Evolutionary conservation across 2,329 filamentous ascomycete species (phyloP).

Genomic region (Trichoderma oligosporum): DNA sequence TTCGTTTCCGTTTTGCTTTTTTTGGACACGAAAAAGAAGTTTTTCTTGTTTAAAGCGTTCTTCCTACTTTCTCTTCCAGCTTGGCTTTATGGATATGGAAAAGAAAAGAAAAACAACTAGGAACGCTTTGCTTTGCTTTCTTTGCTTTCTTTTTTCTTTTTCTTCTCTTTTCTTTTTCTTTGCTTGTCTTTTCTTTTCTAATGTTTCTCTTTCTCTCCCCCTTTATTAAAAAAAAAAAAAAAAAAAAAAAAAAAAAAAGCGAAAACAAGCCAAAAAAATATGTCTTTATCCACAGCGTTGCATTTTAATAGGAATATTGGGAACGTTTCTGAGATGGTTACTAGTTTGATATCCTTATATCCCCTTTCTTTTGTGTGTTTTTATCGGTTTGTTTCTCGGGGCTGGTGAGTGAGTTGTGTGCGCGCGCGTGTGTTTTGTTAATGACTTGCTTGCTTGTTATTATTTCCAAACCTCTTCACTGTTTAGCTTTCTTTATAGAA

Average conservation of each 20-base stretch:
- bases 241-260: background rate
- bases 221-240: background rate
- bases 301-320: conserved; percentile 1
- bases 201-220: too few relatives aligned
- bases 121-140: background rate
- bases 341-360: conserved; percentile 5
- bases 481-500: conserved; percentile 11
- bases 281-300: background rate
- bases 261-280: background rate
- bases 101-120: background rate
- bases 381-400: too few relatives aligned
- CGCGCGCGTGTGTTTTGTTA: background rate
- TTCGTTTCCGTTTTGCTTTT: background rate
- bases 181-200: too few relatives aligned
- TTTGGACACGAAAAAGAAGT: background rate
- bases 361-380: background rate
- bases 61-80: background rate
- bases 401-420: too few relatives aligned
- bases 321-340: conserved; percentile 5
- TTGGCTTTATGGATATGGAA: background rate
- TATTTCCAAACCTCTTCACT: background rate
- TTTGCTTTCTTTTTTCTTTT: background rate
- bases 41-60: background rate
- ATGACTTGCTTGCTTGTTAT: background rate
- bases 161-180: too few relatives aligned